Conservation (phyloP, 2,329 filamentous ascomycete genomes). For the Tolypocladium ovalisporum region DNA sequence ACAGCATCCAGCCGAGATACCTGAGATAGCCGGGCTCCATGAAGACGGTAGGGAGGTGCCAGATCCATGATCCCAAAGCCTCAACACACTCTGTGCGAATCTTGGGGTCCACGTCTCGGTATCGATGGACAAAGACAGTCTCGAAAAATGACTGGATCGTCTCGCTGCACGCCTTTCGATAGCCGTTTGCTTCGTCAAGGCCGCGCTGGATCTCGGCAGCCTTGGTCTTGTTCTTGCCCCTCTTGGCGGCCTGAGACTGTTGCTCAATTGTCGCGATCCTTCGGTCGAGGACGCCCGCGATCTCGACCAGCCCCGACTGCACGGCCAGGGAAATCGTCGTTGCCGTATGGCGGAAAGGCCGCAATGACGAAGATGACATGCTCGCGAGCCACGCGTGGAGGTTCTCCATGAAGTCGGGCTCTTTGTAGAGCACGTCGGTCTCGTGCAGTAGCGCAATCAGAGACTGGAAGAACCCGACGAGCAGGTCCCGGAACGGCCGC, state of each 20-base stretch:
- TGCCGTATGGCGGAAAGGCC: constrained; percentile 89
- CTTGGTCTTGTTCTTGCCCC: constrained; percentile 66
- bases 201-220: constrained; percentile 62
- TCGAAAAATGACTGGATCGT: constrained; percentile 81
- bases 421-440: constrained; percentile 70
- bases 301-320: constrained; percentile 63
- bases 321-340: constrained; percentile 76
- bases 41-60: constrained; percentile 73
- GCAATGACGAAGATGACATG: constrained; percentile 78
- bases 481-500: constrained; percentile 63
- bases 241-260: constrained; percentile 66
- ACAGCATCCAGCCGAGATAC: constrained; percentile 92
- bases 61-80: constrained; percentile 82
- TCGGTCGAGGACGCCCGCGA: constrained; percentile 60
- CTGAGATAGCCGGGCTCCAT: constrained; percentile 84
- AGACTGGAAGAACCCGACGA: constrained; percentile 69
- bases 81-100: constrained; percentile 84
- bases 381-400: constrained; percentile 81
- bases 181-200: constrained; percentile 58
- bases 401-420: constrained; percentile 72
- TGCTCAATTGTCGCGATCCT: constrained; percentile 67
- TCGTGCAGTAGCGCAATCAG: constrained; percentile 71
- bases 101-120: constrained; percentile 83
- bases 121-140: constrained; percentile 87
- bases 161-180: constrained; percentile 57